phyloP scores from a whole-genome alignment of 208 protist species.

The Angomonas ambiguus region DNA sequence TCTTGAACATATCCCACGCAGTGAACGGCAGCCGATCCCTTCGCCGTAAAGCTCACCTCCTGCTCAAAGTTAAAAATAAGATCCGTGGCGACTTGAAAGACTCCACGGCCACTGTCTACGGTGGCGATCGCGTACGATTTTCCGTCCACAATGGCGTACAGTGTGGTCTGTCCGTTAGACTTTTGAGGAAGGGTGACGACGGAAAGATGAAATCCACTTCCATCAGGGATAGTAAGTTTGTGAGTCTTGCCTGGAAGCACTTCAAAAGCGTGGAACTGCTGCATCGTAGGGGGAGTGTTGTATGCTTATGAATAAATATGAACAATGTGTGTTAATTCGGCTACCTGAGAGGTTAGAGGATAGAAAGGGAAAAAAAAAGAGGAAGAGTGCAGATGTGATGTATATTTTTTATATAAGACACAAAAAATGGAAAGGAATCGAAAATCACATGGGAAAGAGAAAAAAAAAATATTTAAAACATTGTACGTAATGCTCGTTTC shows the following conservation, averaged over 20 bases:
- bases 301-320: conserved; percentile 2
- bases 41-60: conserved; percentile 70
- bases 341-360: background rate
- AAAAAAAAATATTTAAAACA: background rate
- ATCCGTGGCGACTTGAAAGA: conserved; percentile 65
- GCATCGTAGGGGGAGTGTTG: conserved; percentile 25
- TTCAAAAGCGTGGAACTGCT: conserved; percentile 81
- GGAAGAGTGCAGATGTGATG: background rate
- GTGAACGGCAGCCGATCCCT: conserved; percentile 67
- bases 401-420: background rate
- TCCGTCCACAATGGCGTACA: conserved; percentile 79
- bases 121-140: conserved; percentile 75
- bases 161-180: conserved; percentile 59
- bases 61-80: conserved; percentile 82
- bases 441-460: background rate
- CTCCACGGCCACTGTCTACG: conserved; percentile 46
- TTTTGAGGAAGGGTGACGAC: conserved; percentile 62
- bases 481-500: background rate
- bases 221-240: conserved; percentile 39
- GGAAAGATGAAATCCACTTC: conserved; percentile 70
- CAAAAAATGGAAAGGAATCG: background rate
- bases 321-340: background rate
- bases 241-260: conserved; percentile 67
- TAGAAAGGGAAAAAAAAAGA: background rate
- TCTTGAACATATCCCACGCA: conserved; percentile 78